Evolutionary conservation across 768 basidiomycete genomes (phyloP).

Genomic region (Pholiota molesta): DNA sequence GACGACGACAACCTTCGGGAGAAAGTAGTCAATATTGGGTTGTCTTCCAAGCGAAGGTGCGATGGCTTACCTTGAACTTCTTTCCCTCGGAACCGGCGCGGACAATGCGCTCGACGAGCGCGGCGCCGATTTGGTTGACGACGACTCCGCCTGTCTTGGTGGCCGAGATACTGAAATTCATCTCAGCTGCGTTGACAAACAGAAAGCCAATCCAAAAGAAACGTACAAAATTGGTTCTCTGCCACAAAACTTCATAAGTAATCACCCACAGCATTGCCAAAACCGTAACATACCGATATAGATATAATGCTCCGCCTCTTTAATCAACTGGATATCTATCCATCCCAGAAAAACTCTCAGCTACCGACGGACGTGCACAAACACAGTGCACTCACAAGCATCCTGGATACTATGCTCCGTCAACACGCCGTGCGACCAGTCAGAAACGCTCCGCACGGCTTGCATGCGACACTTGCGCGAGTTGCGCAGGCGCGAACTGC

Average conservation of each 20-base stretch:
- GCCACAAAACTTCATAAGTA: constrained; percentile 15
- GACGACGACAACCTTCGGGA: constrained; percentile 86
- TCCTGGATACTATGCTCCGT: constrained; percentile 92
- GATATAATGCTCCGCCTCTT: constrained; percentile 84
- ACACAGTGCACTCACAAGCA: constrained; percentile 64
- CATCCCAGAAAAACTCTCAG: background rate
- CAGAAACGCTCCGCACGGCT: constrained; percentile 82
- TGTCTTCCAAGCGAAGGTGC: no score
- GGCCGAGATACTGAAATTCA: constrained; percentile 65
- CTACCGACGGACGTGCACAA: background rate
- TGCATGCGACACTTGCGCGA: constrained; percentile 68
- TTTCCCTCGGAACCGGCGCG: constrained; percentile 67
- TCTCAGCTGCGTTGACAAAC: background rate
- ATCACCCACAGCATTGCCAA: background rate
- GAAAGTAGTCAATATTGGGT: background rate
- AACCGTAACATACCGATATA: constrained; percentile 73
- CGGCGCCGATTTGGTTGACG: constrained; percentile 81
- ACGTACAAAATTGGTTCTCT: constrained; percentile 91
- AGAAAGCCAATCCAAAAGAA: background rate
- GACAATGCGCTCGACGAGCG: constrained; percentile 84
- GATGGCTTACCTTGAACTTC: constrained; percentile 70
- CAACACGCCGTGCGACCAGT: constrained; percentile 94
- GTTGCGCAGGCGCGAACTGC: constrained; percentile 35
- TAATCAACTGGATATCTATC: constrained; percentile 73
- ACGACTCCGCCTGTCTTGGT: constrained; percentile 68